Base-by-base conservation (phyloP, 805 yeast genomes). In the Metschnikowia colocasiae region DNA sequence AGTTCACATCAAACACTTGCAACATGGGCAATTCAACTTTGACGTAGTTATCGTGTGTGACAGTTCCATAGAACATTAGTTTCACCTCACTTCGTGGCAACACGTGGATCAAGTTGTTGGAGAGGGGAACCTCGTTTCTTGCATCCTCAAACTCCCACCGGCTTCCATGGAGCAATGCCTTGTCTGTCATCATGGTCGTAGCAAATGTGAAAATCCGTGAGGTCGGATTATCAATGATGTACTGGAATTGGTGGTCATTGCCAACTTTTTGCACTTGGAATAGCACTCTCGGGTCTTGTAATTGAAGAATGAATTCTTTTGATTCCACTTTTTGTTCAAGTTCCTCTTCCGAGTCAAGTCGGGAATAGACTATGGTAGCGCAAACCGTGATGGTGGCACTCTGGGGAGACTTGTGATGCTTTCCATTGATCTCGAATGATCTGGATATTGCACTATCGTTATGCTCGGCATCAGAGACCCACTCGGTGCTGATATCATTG, bases 151-250 rank as follows among this genome's bases (percentile, higher is more conserved):
- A 46, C 22, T 44, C 30, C 59, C 59, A 56, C 9, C 15, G 9
- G 10, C 42, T 23, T 13, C 59, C 59, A 4, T 27, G 43, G 3
- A 36, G 27, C 33, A 44, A 30, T 1, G 57, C 57, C 10, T 36
- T 25, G n/a, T 49, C 56, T 2, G 51, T 46, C 27, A 33, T 33
- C 43, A 55, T 40, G 5, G 46, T 27, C 1, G 81, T 69, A 10
- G 82, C 65, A 54, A 85, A 88, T 9, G 81, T 80, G 53, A 88
- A 80, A 2, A 83, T 75, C 37, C 84, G 71, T 2, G 85, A 73
- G 0, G 95, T 84, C 12, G 95, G 90, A 58, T 87, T 87, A 59
- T 87, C 95, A 41, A 87, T 58, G 43, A 74, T 71, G 59, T 79
- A 87, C 12, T 59, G 68, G 37, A 80, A 60, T 36, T 59, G 62